A percentile compares a stretch with the other conserved stretches of the same genome.
These are phyloP conservation scores for Mrakia blollopis DNA, from an alignment of 768 basidiomycete species.

Conservation along the genomic window DNA sequence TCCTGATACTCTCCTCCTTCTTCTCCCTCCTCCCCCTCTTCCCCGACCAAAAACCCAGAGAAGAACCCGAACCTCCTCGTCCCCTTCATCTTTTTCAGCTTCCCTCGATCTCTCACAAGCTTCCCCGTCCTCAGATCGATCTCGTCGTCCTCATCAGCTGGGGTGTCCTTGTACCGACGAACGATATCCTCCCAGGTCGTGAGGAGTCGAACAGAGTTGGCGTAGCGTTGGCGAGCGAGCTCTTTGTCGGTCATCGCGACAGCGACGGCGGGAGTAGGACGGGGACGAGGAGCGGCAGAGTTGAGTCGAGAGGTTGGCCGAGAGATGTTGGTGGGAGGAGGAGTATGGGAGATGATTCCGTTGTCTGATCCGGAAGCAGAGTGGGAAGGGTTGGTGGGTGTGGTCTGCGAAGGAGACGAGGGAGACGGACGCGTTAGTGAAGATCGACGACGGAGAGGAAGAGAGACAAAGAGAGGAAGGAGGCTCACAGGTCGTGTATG, in stretches of 20 bases:
- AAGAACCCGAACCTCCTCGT: constrained; percentile 16
- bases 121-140: constrained; percentile 16
- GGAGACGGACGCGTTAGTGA: too few species aligned
- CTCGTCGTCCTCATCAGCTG: constrained; percentile 25
- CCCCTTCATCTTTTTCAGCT: constrained; percentile 24
- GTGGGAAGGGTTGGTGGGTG: too few species aligned
- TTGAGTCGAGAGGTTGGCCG: neutral
- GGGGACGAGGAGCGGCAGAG: neutral
- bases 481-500: too few species aligned
- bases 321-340: neutral
- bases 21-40: neutral
- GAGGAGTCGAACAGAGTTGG: constrained; percentile 14
- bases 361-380: too few species aligned
- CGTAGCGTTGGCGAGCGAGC: constrained; percentile 4
- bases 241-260: constrained; percentile 4
- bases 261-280: too few species aligned
- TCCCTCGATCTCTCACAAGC: constrained; percentile 19
- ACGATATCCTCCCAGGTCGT: constrained; percentile 24
- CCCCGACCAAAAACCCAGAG: neutral
- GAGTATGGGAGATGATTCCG: too few species aligned
- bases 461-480: too few species aligned
- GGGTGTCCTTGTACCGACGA: constrained; percentile 17
- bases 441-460: too few species aligned
- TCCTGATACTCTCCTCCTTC: neutral
- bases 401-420: too few species aligned